These are phyloP conservation scores for Plectranthus barbatus DNA, from an alignment of 257 asterid species.

Conservation along the genomic window DNA sequence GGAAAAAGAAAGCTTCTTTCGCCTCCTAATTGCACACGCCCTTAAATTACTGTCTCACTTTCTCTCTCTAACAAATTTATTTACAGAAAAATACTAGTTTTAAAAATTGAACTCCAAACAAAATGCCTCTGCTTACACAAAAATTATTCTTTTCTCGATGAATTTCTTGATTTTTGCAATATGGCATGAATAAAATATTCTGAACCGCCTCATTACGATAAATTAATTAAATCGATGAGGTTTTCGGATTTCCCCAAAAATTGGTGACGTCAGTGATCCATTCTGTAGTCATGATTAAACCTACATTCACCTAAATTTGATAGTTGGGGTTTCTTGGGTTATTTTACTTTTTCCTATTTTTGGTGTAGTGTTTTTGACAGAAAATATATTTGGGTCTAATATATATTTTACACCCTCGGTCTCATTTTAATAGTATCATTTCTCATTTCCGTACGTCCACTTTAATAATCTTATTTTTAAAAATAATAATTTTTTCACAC, in stretches of 20 bases:
- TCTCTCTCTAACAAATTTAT: conserved; percentile 8
- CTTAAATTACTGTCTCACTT: conserved; percentile 8
- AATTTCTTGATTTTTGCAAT: not conserved
- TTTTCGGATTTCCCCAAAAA: conserved; percentile 3
- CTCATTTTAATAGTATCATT: too few relatives aligned
- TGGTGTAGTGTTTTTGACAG: not conserved
- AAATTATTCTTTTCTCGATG: not conserved
- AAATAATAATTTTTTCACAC: too few relatives aligned
- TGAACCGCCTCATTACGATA: too few relatives aligned
- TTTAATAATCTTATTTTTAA: too few relatives aligned
- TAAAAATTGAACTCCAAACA: not conserved
- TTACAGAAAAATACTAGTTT: not conserved
- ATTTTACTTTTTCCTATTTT: not conserved
- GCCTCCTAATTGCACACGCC: conserved; percentile 10
- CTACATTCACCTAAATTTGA: not conserved
- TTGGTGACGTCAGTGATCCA: not conserved
- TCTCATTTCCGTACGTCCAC: too few relatives aligned
- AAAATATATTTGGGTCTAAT: too few relatives aligned
- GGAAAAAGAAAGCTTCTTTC: not conserved
- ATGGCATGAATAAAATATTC: too few relatives aligned
- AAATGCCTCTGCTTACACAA: not conserved
- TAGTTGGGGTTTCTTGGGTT: too few relatives aligned
- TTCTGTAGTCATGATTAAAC: not conserved
- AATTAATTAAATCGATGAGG: conserved; percentile 3
- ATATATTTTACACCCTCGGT: too few relatives aligned